Conservation (phyloP, 2,329 filamentous ascomycete genomes). For the Aspergillus sp. region DNA sequence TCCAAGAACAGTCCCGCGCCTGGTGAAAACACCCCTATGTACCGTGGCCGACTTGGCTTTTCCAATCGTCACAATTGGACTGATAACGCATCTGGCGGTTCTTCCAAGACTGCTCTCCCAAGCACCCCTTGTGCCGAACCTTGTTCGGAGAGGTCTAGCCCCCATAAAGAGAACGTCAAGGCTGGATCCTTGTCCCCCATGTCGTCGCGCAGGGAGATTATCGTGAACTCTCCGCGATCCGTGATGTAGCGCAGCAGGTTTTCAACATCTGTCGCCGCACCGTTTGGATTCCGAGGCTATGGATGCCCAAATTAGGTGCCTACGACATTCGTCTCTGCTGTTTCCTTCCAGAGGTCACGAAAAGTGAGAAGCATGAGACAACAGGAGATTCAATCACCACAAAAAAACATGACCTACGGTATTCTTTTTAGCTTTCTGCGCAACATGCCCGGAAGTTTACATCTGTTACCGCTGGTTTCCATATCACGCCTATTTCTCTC, state of each 20-base stretch:
- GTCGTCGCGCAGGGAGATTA: constrained; percentile 40
- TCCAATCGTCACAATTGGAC: constrained; percentile 29
- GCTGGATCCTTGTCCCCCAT: constrained; percentile 39
- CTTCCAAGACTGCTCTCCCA: constrained; percentile 37
- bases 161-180: constrained; percentile 41
- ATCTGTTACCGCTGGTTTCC: constrained; percentile 5
- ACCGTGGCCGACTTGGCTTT: constrained; percentile 29
- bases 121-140: constrained; percentile 28
- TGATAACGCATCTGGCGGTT: constrained; percentile 33
- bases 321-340: background rate
- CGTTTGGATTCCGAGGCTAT: background rate
- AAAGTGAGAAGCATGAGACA: background rate
- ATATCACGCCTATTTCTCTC: constrained; percentile 8
- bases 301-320: background rate
- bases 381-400: background rate
- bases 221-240: constrained; percentile 36
- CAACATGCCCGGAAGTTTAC: background rate
- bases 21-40: constrained; percentile 40
- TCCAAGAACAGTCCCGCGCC: constrained; percentile 37
- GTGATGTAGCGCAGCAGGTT: constrained; percentile 17
- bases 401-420: background rate
- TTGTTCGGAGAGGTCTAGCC: constrained; percentile 39
- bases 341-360: background rate
- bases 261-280: background rate
- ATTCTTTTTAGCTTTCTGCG: background rate